Evolutionary conservation across 148 eudicot genomes (phyloP).

Genomic region (Rhododendron henanense): DNA sequence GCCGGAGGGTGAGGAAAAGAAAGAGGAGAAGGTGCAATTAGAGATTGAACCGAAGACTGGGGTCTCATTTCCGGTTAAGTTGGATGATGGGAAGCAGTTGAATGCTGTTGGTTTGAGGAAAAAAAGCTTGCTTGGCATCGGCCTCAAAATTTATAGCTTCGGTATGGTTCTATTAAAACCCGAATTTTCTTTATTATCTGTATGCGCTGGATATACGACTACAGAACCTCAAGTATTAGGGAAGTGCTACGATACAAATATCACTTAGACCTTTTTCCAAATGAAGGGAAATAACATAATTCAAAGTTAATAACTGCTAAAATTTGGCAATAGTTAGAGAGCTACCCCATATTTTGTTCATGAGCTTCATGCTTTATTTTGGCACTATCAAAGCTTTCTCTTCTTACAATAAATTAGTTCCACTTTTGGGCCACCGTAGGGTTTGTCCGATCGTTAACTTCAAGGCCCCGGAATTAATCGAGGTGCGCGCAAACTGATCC

Average conservation of each 20-base stretch:
- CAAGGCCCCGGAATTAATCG: not conserved
- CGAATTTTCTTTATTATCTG: not conserved
- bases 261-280: no score
- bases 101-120: conserved; percentile 45
- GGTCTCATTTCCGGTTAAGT: conserved; percentile 30
- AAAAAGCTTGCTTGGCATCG: conserved; percentile 45
- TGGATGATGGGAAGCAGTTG: conserved; percentile 43
- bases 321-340: no score
- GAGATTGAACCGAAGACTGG: conserved; percentile 42
- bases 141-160: conserved; percentile 40
- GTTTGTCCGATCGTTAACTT: not conserved
- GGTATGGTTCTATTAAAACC: conserved; percentile 22
- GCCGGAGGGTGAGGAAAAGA: not conserved
- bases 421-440: not conserved
- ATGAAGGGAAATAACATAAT: no score
- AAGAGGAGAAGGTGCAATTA: conserved; percentile 23
- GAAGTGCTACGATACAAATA: no score
- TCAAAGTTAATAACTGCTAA: not conserved
- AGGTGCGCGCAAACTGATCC: no score
- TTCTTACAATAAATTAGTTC: not conserved
- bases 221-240: no score
- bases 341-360: no score
- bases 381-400: no score
- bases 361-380: not conserved
- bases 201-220: no score